These are phyloP conservation scores for Wickerhamomyces chaumierensis DNA, from an alignment of 805 yeast genomes.

Conservation along the genomic window DNA sequence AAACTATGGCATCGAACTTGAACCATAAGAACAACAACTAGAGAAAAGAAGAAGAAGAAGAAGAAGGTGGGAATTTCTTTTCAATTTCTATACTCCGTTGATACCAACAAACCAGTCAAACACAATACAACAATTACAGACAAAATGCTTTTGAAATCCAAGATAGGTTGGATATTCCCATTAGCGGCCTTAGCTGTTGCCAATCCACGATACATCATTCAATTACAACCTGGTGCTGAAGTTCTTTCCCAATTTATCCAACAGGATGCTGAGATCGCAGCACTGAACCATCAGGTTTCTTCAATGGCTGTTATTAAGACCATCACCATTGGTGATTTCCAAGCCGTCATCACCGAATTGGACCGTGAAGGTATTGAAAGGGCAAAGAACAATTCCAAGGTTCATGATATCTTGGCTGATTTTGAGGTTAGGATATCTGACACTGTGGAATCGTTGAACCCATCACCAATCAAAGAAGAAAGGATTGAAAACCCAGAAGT, in stretches of 20 bases:
- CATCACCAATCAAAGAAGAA: too few species aligned
- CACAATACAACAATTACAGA: too few species aligned
- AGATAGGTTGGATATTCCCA: neutral
- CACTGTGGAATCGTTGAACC: too few species aligned
- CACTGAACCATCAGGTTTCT: neutral
- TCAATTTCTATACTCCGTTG: too few species aligned
- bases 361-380: neutral
- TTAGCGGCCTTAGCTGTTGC: neutral
- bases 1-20: too few species aligned
- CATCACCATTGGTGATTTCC: neutral
- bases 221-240: neutral
- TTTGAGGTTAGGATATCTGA: neutral
- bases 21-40: too few species aligned
- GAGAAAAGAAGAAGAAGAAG: too few species aligned
- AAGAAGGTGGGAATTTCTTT: too few species aligned
- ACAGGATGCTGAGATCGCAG: neutral
- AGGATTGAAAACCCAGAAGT: constrained; percentile 2
- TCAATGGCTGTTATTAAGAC: neutral
- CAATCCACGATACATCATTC: neutral
- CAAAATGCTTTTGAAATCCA: too few species aligned
- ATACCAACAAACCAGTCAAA: too few species aligned
- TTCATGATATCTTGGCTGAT: neutral
- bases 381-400: neutral
- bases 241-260: neutral
- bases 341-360: neutral